Evolutionary conservation across 164 flowering plant genomes (phyloP), one percentile per base, ranked within the genome.

Genomic region (Sedum album): DNA sequence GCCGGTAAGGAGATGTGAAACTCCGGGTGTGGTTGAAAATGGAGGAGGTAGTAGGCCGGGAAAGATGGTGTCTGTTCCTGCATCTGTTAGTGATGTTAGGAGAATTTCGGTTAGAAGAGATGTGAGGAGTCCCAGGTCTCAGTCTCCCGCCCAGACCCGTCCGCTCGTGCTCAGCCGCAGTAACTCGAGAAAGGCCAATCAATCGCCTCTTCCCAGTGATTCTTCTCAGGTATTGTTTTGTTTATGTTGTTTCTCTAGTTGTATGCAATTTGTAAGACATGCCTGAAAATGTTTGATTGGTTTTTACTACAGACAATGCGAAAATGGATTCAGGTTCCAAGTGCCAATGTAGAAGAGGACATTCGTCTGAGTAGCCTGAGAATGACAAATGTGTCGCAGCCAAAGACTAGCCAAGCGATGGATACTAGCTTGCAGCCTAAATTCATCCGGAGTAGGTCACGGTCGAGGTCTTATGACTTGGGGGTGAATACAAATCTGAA

Each of bases 61-160:
- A n/a, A 89, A 87, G 75, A 79, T 93, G 87, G 90, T 93, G 2
- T 83, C 96, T 0, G 96, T 93, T 15, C 98, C 98, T 11, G 96
- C 97, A 3, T 77, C 87, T 41, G 82, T 83, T 17, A 66, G 68
- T 15, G 33, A 66, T 1, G 49, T 76, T 33, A 84, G 78, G 68
- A 82, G 90, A 79, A 78, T 86, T 30, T 73, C 83, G 20, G 89
- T 85, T 60, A 90, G 82, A 85, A 85, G 89, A 64, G 85, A 83
- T 39, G 80, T 74, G 6, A 85, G 87, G 1, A 85, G 96, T 0
- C 96, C 97, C 2, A 79, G 97, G 1, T 83, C 97, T 23, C 82
- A 80, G 68, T 91, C 98, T 0, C 98, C 98, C 17, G 94, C 88
- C 0, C 80, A 78, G 72, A 64, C 20, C 66, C 44, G 66, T 23